These are phyloP conservation scores for Colletotrichum incanum DNA, from an alignment of 2,329 filamentous ascomycete species.

Conservation along the genomic window DNA sequence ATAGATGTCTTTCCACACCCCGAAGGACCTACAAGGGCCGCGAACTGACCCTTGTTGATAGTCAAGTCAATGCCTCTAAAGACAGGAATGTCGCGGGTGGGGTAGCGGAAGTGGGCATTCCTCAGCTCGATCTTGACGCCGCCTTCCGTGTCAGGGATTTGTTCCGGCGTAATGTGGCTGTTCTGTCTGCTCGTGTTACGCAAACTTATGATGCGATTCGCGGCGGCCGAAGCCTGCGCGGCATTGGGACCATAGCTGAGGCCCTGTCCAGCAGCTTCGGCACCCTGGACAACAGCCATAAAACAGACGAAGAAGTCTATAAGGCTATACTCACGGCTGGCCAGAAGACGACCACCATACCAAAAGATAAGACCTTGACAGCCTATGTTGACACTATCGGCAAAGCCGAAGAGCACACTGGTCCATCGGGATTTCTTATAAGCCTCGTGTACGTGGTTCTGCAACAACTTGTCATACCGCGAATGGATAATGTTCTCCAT, in stretches of 20 bases:
- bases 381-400: constrained; percentile 76
- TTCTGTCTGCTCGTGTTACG: constrained; percentile 60
- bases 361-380: constrained; percentile 77
- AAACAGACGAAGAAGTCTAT: constrained; percentile 71
- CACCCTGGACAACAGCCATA: constrained; percentile 77
- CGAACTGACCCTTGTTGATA: constrained; percentile 79
- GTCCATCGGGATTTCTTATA: constrained; percentile 74
- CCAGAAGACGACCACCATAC: constrained; percentile 75
- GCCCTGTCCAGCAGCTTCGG: constrained; percentile 77
- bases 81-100: constrained; percentile 69
- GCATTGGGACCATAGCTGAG: constrained; percentile 78
- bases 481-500: constrained; percentile 77
- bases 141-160: constrained; percentile 61
- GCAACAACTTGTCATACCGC: constrained; percentile 73
- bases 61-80: constrained; percentile 75
- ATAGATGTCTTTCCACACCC: constrained; percentile 83
- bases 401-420: constrained; percentile 77
- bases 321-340: constrained; percentile 62
- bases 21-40: constrained; percentile 78
- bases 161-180: constrained; percentile 48
- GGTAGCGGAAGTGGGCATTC: constrained; percentile 73
- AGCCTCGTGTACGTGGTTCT: constrained; percentile 71
- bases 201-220: constrained; percentile 73
- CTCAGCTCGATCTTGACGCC: constrained; percentile 71
- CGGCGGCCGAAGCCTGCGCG: constrained; percentile 71